Evolutionary conservation across 176 grass and related monocot genomes (phyloP).

Genomic region (Raddia distichophylla): DNA sequence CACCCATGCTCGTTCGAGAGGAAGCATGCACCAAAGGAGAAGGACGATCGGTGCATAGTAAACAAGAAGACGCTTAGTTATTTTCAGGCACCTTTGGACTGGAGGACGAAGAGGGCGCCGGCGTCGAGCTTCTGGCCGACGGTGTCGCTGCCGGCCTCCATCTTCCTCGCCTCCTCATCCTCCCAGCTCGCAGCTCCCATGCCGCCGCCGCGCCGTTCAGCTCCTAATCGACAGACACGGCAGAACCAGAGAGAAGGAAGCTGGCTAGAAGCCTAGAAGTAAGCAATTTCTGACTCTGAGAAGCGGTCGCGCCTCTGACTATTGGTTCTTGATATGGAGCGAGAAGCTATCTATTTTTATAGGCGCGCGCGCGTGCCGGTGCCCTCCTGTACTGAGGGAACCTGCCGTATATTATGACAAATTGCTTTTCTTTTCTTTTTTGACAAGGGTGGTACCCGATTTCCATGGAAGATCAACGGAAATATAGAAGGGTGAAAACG

Average conservation of each 20-base stretch:
- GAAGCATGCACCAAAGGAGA: neutral
- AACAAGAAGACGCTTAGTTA: neutral
- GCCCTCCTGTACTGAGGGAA: neutral
- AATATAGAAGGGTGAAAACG: no score
- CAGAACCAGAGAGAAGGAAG: neutral
- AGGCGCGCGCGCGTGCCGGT: neutral
- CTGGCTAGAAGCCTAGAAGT: neutral
- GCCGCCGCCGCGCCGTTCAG: neutral
- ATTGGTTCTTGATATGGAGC: neutral
- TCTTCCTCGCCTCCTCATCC: slow-evolving; percentile 55
- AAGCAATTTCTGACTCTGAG: neutral
- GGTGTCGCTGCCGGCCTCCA: slow-evolving; percentile 52
- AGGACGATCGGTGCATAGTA: neutral
- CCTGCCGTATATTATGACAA: no score
- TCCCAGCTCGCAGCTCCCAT: slow-evolving; percentile 40
- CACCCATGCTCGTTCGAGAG: neutral
- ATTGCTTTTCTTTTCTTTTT: no score
- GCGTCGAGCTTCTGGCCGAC: slow-evolving; percentile 71
- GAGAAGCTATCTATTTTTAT: neutral
- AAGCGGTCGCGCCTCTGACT: neutral
- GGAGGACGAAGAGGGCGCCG: slow-evolving; percentile 88
- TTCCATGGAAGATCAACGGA: no score
- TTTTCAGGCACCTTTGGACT: slow-evolving; percentile 67
- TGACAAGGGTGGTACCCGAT: no score
- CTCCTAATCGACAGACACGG: neutral